Evolutionary conservation across 345 rosid species (phyloP), one percentile per base, ranked within the genome.

Genomic region (Linum tenue): DNA sequence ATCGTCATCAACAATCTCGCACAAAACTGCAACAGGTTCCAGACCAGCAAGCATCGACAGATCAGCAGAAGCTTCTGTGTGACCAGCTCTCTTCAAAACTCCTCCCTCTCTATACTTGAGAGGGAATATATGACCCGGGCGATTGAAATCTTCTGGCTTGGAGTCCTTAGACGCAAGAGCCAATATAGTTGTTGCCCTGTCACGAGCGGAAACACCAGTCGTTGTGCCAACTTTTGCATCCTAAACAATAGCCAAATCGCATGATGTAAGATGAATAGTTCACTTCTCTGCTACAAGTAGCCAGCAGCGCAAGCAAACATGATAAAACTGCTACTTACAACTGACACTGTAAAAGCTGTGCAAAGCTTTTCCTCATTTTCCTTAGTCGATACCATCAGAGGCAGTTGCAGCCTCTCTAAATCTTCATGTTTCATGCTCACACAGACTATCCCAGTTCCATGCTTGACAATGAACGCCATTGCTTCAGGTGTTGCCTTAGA

Each of bases 61-160:
- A 66, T 74, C 77, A 35, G 36, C 77, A n/a, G 73, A 74, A 31
- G 77, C 77, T 62, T 74, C 73, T 2, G 73, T 74, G 53, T 74
- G 77, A 62, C 77, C 77, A 48, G 77, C 77, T 65, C 77, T 66
- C 66, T 74, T 74, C 39, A 74, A 43, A 39, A 74, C 73, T 1
- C 77, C 77, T 37, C 77, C 77, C 55, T 74, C 70, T 67, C 77
- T 62, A 55, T 74, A 74, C 59, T 65, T 74, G 5, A 74, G 70
- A 11, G 77, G 77, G 59, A 74, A 74, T 57, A 74, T 69, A 57
- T 74, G 77, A 40, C 73, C 77, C 1, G 77, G 77, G n/a, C 77
- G 73, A 43, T 74, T 74, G 41, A 74, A 74, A 62, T 69, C 77
- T 62, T 61, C 56, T 4, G 77, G 73, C 36, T 57, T 69, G 56